Conservation (phyloP, 1,284 basidiomycete species). For the Ganoderma sp. region DNA sequence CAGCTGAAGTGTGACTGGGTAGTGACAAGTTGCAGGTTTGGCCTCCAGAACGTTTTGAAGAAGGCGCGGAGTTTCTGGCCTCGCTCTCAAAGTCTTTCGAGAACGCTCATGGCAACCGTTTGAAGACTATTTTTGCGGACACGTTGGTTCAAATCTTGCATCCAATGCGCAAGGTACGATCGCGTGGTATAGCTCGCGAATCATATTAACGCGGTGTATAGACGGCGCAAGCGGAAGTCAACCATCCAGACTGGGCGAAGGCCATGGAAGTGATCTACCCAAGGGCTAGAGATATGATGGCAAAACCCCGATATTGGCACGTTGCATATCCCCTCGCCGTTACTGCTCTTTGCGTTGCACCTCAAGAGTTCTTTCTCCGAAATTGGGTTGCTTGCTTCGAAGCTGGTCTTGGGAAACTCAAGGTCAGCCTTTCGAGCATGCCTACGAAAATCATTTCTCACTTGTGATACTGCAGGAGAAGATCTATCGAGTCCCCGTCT, state of each 20-base stretch:
- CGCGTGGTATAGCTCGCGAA: not conserved
- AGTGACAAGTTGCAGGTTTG: constrained; percentile 67
- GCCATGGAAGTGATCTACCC: constrained; percentile 88
- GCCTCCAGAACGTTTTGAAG: constrained; percentile 92
- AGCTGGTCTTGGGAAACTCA: constrained; percentile 74
- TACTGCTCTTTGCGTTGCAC: constrained; percentile 86
- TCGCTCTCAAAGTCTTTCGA: constrained; percentile 84
- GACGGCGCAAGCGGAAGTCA: constrained; percentile 96
- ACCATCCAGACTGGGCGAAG: constrained; percentile 93
- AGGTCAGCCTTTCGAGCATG: constrained; percentile 54
- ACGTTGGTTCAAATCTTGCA: constrained; percentile 82
- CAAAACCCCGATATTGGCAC: constrained; percentile 91
- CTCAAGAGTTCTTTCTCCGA: constrained; percentile 83
- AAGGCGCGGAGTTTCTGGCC: constrained; percentile 91
- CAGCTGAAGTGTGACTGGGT: not conserved
- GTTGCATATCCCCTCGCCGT: constrained; percentile 88
- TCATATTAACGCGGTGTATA: constrained; percentile 38
- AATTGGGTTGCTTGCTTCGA: constrained; percentile 83
- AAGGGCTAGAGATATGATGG: constrained; percentile 85
- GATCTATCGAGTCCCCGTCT: constrained; percentile 69
- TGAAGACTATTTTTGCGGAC: constrained; percentile 90
- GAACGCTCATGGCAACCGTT: constrained; percentile 81
- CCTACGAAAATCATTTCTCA: not conserved
- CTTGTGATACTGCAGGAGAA: constrained; percentile 69
- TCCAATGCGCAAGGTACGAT: constrained; percentile 84